Percentiles rank a stretch among this genome's conserved stretches.
These are phyloP conservation scores for Cladorrhinum sp. DNA, from an alignment of 2,329 filamentous ascomycete genomes.

Conservation along the genomic window DNA sequence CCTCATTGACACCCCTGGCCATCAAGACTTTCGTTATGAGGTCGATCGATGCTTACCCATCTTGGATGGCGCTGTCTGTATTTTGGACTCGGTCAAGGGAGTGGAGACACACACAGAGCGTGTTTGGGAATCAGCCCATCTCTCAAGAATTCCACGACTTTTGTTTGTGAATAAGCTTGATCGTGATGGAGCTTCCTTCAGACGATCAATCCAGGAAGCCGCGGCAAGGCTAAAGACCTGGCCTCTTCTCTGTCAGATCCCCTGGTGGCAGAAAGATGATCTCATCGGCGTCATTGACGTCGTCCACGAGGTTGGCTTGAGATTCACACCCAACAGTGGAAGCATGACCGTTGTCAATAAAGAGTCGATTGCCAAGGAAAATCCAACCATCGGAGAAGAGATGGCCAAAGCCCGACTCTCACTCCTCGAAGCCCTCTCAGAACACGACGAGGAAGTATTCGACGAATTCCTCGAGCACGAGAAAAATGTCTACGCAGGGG, in stretches of 20 bases:
- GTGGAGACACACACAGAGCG: conserved; percentile 97
- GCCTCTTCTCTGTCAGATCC: conserved; percentile 91
- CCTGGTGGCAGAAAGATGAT: conserved; percentile 82
- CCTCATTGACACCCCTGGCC: conserved; percentile 92
- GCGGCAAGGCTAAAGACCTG: conserved; percentile 75
- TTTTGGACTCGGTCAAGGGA: conserved; percentile 39
- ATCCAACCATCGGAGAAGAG: conserved; percentile 60
- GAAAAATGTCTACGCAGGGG: conserved; percentile 65
- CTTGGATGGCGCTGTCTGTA: conserved; percentile 36
- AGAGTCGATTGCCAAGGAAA: conserved; percentile 46
- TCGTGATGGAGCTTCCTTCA: conserved; percentile 78
- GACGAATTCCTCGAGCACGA: conserved; percentile 78
- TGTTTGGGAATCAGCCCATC: conserved; percentile 87
- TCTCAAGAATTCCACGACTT: conserved; percentile 79
- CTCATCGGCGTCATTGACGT: conserved; percentile 85
- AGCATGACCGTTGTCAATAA: conserved; percentile 32
- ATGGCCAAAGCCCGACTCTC: conserved; percentile 71
- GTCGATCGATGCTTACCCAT: conserved; percentile 75
- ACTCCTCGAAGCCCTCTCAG: conserved; percentile 79
- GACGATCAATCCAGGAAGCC: conserved; percentile 80
- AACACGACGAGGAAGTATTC: conserved; percentile 82
- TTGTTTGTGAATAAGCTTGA: conserved; percentile 85
- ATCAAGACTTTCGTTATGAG: conserved; percentile 97
- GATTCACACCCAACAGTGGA: conserved; percentile 56
- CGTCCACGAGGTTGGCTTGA: conserved; percentile 69